Evolutionary conservation across 257 asterid genomes (phyloP).

Genomic region (Solanum pennellii): DNA sequence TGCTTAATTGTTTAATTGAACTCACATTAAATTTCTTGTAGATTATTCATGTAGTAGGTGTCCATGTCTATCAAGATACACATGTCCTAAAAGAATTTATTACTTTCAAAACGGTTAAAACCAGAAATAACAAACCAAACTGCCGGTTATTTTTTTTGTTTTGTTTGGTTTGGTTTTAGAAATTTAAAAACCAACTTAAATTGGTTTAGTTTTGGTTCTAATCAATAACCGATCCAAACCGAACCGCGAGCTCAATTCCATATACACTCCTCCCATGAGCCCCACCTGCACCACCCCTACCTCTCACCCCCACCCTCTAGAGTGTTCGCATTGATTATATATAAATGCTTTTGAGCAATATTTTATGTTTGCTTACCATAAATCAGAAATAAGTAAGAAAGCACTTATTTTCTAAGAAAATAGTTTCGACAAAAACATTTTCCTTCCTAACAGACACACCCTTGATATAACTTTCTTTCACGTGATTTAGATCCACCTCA

Average conservation of each 20-base stretch:
- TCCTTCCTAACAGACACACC: background rate
- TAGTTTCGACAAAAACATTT: background rate
- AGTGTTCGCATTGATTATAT: background rate
- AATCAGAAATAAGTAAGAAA: background rate
- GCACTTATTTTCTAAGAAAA: background rate
- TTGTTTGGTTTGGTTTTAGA: too few relatives aligned
- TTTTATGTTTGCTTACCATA: background rate
- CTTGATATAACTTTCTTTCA: background rate
- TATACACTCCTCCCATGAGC: background rate
- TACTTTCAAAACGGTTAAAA: too few relatives aligned
- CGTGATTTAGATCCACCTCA: background rate
- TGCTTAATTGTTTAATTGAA: too few relatives aligned
- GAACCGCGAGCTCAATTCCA: background rate
- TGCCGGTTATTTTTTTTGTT: too few relatives aligned
- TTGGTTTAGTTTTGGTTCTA: too few relatives aligned
- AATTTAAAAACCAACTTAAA: too few relatives aligned
- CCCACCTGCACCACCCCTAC: background rate
- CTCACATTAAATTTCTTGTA: too few relatives aligned
- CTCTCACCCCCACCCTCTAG: background rate
- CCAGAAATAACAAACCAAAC: too few relatives aligned
- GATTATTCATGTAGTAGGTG: too few relatives aligned
- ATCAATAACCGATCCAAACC: too few relatives aligned
- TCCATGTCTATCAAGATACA: too few relatives aligned
- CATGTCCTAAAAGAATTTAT: too few relatives aligned
- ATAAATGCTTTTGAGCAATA: background rate